Percentiles rank a stretch among this genome's conserved stretches.
These are phyloP conservation scores for Gossypium arboreum DNA, from an alignment of 345 rosid species.

Conservation along the genomic window DNA sequence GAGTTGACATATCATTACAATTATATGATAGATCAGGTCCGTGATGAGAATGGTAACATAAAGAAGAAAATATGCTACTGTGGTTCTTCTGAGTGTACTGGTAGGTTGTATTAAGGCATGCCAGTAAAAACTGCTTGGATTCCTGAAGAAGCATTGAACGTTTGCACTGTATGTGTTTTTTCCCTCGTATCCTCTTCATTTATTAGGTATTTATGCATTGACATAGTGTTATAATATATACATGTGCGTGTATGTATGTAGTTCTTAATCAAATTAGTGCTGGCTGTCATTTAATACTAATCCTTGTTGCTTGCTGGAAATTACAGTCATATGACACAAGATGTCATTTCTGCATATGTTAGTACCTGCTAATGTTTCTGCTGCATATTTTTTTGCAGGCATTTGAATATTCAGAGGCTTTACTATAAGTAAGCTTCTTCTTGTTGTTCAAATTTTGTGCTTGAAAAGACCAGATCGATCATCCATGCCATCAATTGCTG, in stretches of 20 bases:
- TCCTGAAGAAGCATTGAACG: background rate
- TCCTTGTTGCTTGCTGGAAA: background rate
- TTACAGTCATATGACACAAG: background rate
- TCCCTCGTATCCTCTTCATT: background rate
- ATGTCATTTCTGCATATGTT: background rate
- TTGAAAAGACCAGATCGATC: background rate
- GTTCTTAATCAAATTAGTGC: background rate
- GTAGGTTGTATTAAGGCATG: constrained; percentile 65
- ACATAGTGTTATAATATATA: background rate
- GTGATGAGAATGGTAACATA: constrained; percentile 60
- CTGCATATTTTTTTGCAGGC: constrained; percentile 9
- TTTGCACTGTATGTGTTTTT: constrained; percentile 8
- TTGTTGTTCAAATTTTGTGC: background rate
- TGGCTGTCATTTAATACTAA: background rate
- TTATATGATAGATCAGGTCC: constrained; percentile 58
- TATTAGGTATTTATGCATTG: background rate
- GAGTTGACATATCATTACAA: constrained; percentile 85
- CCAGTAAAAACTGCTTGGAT: background rate
- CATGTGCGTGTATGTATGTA: background rate
- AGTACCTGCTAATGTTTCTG: background rate
- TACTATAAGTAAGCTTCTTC: background rate
- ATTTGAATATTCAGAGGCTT: background rate
- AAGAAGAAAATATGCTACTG: constrained; percentile 69
- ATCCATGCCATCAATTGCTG: background rate
- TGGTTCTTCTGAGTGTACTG: constrained; percentile 72